These are phyloP conservation scores for Fraxinus americana DNA, from an alignment of 257 asterid genomes.

Conservation along the genomic window DNA sequence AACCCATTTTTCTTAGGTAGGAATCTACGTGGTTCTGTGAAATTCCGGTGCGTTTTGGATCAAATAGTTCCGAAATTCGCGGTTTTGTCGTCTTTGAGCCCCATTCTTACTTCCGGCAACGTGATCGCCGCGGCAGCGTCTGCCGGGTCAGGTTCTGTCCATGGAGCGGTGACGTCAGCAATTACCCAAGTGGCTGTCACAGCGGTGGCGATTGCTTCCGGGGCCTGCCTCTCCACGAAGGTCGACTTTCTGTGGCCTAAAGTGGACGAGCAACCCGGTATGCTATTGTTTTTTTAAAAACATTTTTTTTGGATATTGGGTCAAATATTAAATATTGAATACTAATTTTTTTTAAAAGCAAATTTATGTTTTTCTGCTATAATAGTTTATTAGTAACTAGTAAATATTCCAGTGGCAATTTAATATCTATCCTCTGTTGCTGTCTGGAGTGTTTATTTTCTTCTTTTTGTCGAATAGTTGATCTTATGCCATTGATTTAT, in stretches of 20 bases:
- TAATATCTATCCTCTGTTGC: no score
- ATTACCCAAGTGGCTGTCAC: slow-evolving; percentile 90
- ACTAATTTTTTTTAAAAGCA: no score
- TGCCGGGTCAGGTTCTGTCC: slow-evolving; percentile 63
- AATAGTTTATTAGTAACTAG: background rate
- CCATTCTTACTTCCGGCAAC: slow-evolving; percentile 72
- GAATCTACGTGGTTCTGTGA: slow-evolving; percentile 31
- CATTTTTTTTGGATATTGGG: background rate
- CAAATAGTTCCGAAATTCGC: slow-evolving; percentile 46
- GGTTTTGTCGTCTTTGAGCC: slow-evolving; percentile 60
- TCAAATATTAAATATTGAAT: no score
- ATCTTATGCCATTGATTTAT: background rate
- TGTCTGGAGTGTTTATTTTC: background rate
- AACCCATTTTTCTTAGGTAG: slow-evolving; percentile 36
- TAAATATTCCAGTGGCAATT: background rate
- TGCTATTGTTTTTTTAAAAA: background rate
- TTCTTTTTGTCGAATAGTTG: background rate
- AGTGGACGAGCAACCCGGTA: slow-evolving; percentile 80
- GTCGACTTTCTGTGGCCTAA: slow-evolving; percentile 98
- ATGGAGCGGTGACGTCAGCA: slow-evolving; percentile 90
- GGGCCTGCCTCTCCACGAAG: slow-evolving; percentile 96
- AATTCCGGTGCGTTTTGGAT: slow-evolving; percentile 47
- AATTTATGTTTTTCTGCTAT: no score
- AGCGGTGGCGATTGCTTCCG: slow-evolving; percentile 95
- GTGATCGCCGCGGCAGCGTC: slow-evolving; percentile 75